phyloP scores from a whole-genome alignment of 163 green algal species.

The Volvox carteri region DNA sequence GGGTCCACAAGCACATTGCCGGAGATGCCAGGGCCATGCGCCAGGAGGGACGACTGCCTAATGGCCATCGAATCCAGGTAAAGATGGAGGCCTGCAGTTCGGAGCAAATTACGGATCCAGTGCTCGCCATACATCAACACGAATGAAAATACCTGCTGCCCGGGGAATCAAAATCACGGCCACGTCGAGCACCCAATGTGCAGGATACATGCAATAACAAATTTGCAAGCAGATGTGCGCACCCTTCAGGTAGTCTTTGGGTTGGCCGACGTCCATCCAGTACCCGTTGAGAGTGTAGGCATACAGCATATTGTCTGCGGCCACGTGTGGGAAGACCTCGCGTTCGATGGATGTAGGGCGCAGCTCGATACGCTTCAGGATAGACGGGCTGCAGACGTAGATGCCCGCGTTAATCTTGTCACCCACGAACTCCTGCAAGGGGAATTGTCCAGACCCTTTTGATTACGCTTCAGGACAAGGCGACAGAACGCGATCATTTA shows the following conservation, averaged over 20 bases:
- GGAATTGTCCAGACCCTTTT: too few relatives aligned
- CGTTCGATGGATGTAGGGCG: conserved; percentile 97
- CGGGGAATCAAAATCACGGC: too few relatives aligned
- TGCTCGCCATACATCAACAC: too few relatives aligned
- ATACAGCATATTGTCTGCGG: conserved; percentile 89
- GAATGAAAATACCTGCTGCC: too few relatives aligned
- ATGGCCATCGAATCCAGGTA: conserved; percentile 90
- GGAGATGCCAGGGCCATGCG: conserved; percentile 72
- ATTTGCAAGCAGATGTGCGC: too few relatives aligned
- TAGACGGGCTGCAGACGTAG: conserved; percentile 90
- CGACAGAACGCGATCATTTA: too few relatives aligned
- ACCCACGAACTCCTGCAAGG: conserved; percentile 93
- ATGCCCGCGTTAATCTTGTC: conserved; percentile 99
- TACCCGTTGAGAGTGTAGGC: conserved; percentile 95
- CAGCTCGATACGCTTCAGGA: conserved; percentile 96
- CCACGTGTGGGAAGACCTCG: conserved; percentile 96
- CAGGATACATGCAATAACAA: too few relatives aligned
- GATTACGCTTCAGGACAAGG: too few relatives aligned
- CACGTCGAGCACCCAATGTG: too few relatives aligned
- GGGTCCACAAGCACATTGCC: conserved; percentile 95
- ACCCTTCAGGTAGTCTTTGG: conserved; percentile 97
- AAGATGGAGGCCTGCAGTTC: conserved; percentile 87
- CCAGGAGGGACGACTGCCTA: conserved; percentile 72
- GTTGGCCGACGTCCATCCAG: conserved; percentile 99
- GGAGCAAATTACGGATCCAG: too few relatives aligned